Percentiles rank a stretch among this genome's conserved stretches.
These are phyloP conservation scores for Auricularia cornea DNA, from an alignment of 768 basidiomycete species.

Conservation along the genomic window DNA sequence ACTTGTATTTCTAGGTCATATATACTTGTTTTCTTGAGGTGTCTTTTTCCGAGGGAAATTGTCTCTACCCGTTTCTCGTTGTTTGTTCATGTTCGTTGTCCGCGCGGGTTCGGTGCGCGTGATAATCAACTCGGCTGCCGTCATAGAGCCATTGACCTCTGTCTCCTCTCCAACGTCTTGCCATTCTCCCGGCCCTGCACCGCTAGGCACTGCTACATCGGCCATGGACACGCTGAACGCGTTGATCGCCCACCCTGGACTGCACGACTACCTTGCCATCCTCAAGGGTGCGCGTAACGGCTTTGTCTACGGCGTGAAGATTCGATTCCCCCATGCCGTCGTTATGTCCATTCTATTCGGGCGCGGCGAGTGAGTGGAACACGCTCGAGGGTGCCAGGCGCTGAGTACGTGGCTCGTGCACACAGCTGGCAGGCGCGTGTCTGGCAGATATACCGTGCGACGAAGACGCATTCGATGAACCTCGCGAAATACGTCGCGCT, in stretches of 20 bases:
- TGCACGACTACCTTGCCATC: constrained; percentile 86
- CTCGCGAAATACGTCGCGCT: constrained; percentile 90
- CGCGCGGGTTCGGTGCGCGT: no score
- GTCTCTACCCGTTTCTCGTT: no score
- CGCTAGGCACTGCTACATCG: no score
- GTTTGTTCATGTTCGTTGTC: no score
- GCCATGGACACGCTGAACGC: not conserved
- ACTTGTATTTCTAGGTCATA: no score
- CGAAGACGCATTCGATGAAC: constrained; percentile 84
- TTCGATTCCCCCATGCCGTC: constrained; percentile 91
- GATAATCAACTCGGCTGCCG: no score
- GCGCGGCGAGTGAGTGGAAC: constrained; percentile 67
- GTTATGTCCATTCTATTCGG: constrained; percentile 96
- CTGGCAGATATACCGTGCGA: constrained; percentile 67
- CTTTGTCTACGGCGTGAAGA: constrained; percentile 83
- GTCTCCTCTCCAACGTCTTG: no score
- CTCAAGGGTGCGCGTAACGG: constrained; percentile 92
- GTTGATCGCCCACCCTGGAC: constrained; percentile 44
- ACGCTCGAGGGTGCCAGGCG: not conserved
- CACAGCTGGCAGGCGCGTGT: constrained; percentile 64
- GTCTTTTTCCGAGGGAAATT: no score
- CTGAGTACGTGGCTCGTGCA: not conserved
- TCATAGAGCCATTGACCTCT: no score
- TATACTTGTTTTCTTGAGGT: no score
- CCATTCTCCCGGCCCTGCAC: no score